Percentiles rank a stretch among this genome's conserved stretches.
These are phyloP conservation scores for Dissophora ornata DNA, from an alignment of 192 early-diverging fungal species.

Conservation along the genomic window DNA sequence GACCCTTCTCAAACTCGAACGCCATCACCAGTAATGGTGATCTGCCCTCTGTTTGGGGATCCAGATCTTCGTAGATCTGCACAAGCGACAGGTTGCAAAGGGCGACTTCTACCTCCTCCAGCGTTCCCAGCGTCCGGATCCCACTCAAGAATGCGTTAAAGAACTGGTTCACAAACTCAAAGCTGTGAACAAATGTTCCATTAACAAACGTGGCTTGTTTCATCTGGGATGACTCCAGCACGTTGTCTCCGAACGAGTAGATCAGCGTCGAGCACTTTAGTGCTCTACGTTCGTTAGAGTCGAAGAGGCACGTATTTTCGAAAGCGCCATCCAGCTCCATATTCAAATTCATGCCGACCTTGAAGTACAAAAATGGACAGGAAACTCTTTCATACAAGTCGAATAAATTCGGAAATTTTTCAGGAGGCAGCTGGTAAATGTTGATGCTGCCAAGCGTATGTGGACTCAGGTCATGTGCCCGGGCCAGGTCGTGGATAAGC, in stretches of 20 bases:
- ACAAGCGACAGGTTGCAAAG: conserved; percentile 60
- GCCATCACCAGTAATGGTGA: conserved; percentile 52
- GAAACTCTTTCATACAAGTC: conserved; percentile 16
- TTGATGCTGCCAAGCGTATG: conserved; percentile 11
- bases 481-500: conserved; percentile 13
- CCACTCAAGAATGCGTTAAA: conserved; percentile 65
- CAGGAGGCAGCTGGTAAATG: conserved; percentile 20
- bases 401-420: conserved; percentile 30
- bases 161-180: conserved; percentile 66
- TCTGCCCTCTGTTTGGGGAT: neutral
- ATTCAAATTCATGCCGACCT: conserved; percentile 56
- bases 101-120: conserved; percentile 64
- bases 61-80: conserved; percentile 54
- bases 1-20: conserved; percentile 61
- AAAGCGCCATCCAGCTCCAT: conserved; percentile 56
- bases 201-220: conserved; percentile 56
- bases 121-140: conserved; percentile 50
- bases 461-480: conserved; percentile 11
- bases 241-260: conserved; percentile 62
- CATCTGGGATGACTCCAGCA: conserved; percentile 59
- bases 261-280: conserved; percentile 60
- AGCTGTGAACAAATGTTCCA: conserved; percentile 55
- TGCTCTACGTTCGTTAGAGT: conserved; percentile 51
- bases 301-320: conserved; percentile 58
- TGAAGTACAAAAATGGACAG: conserved; percentile 29